Base-by-base conservation (phyloP, 768 basidiomycete species). In the Mycena vulgaris region DNA sequence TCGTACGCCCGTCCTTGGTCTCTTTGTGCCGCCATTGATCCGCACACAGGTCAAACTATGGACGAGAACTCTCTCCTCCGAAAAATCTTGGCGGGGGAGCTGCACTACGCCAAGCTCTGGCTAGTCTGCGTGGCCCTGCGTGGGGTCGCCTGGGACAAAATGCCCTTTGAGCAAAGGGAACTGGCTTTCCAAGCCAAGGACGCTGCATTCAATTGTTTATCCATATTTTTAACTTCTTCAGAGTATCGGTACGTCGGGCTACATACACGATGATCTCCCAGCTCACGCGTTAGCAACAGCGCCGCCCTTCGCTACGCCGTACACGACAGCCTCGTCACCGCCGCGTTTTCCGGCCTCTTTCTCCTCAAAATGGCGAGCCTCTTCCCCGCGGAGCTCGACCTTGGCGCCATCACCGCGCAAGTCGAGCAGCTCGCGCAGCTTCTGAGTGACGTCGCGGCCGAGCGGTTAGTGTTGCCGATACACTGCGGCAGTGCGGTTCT, bases 131-230 rank as follows among this genome's bases (percentile, higher is more conserved):
- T 97, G 27, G 95, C 95, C 16, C 83, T 98, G 52, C 89, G 96
- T 68, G 96, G 96, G 21, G 94, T 93, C 28, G 90, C 94, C 6
- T 98, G 96, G 96, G 96, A 98, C 77, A 96, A 96, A 81, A 95
- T 98, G 92, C 91, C 95, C 5, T 95, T 94, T 69, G 96, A 98
- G 79, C 96, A 97, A 77, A 91, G 95, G 42, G 96, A 97, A 79
- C 87, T 97, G 52, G 96, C 96, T 4, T 97, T 97, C 84, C 94
- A 97, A 76, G 96, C 96, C 30, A 97, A 96, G 82, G 95, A 97
- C 76, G 93, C 96, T 0, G 96, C 96, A 6, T 90, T 93, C 39
- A 90, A 91, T 72, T 96, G 95, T 78, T 82, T 98, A 48, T 88
- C 92, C 52, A 93, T 94, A 59, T 96, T 97, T 81, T 84, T 97